Evolutionary conservation across 208 protist species (phyloP).

Genomic region (Blastocrithidia nonstop): DNA sequence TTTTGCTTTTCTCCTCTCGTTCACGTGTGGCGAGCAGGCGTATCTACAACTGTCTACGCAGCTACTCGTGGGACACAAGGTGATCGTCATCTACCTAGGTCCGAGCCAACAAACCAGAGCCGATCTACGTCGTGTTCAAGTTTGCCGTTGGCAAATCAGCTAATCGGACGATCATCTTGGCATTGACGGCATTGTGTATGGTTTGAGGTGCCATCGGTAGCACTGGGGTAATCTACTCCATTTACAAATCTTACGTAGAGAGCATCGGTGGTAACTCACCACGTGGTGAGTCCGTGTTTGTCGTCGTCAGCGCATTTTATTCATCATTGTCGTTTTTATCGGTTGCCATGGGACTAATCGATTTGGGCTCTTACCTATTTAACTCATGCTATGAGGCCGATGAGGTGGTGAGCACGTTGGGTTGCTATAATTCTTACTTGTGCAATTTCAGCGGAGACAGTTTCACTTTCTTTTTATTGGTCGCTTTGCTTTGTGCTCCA

Average conservation of each 20-base stretch:
- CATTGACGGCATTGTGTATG: conserved; percentile 33
- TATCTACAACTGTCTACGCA: conserved; percentile 71
- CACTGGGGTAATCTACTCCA: conserved; percentile 15
- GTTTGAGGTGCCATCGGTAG: conserved; percentile 24
- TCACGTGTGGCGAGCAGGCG: conserved; percentile 56
- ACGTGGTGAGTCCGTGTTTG: conserved; percentile 9
- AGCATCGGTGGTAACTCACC: conserved; percentile 9
- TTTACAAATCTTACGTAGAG: conserved; percentile 10
- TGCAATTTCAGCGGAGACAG: conserved; percentile 1
- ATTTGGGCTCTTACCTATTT: conserved; percentile 4
- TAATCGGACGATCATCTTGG: conserved; percentile 40
- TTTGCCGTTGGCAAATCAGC: conserved; percentile 63
- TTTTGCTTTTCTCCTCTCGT: conserved; percentile 68
- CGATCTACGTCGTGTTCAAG: conserved; percentile 16
- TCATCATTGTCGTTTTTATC: conserved; percentile 7
- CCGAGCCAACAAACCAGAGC: conserved; percentile 10
- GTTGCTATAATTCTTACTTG: conserved; percentile 6
- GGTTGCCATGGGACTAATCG: not conserved
- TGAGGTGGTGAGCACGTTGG: conserved; percentile 1
- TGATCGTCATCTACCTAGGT: conserved; percentile 47
- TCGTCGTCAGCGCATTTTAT: conserved; percentile 11
- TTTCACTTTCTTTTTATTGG: too few species aligned
- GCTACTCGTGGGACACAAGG: conserved; percentile 70
- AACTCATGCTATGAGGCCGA: conserved; percentile 2
- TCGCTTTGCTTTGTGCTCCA: too few species aligned